Base-by-base conservation (phyloP, 2,329 filamentous ascomycete species). In the Hymenoscyphus repandus region DNA sequence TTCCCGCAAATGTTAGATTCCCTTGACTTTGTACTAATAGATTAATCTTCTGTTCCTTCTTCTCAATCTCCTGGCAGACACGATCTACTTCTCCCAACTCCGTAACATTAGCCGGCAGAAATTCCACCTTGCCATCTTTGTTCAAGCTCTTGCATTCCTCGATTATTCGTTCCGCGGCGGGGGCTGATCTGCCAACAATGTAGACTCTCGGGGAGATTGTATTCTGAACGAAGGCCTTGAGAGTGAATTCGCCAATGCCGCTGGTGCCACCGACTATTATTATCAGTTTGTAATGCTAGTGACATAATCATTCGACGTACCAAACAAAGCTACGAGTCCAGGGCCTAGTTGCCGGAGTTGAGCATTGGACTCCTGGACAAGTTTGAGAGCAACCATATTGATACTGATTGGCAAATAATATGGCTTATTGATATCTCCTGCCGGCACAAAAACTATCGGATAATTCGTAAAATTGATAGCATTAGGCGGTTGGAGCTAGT, bases 1-100 rank as follows among this genome's bases (percentile, higher is more conserved):
- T 49, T 17, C 61, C 57, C 20, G 45, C 45, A 42, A 64, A 45
- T 15, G 61, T 62, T 55, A 76, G 65, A 59, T 72, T 72, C 3
- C 77, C 78, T 1, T 71, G 72, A 1, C 71, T 77, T 47, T 80
- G 69, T 58, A 81, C 77, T 0, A 83, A 63, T 3, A 81, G 62
- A 60, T 83, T 80, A 52, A 84, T 70, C 22, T 70, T 69, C 34
- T 66, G 64, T 59, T 82, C 79, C 53, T 72, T 74, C 30, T 64
- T 59, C 52, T 66, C 68, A 50, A 84, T 77, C 46, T 79, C 70
- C 6, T 67, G 64, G 61, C 76, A 79, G 1, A 73, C 69, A 6
- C 69, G 63, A 55, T 79, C 76, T 2, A 79, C 75, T 20, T 69
- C 71, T 13, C 60, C 62, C n/a, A 80, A 58, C 34, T 78, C 64